phyloP scores from a whole-genome alignment of 805 yeast species.

The Candida qinlingensis region DNA sequence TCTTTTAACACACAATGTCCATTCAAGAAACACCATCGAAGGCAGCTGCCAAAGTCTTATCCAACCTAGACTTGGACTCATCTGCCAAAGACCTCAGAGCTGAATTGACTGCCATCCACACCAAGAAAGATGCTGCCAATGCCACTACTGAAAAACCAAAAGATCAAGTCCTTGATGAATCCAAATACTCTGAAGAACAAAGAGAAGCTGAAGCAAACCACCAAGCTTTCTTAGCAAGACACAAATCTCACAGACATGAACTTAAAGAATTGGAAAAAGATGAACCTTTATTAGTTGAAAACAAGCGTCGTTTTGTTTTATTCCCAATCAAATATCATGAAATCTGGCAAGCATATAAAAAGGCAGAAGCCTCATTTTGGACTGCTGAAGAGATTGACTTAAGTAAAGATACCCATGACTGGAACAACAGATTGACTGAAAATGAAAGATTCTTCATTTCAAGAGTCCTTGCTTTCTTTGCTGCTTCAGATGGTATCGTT shows the following conservation, averaged over 20 bases:
- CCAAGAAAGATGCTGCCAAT: constrained; percentile 28
- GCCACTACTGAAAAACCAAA: constrained; percentile 2
- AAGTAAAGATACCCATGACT: constrained; percentile 84
- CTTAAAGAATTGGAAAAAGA: constrained; percentile 74
- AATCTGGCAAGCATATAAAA: constrained; percentile 98
- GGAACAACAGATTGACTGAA: constrained; percentile 85
- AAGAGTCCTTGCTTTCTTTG: constrained; percentile 93
- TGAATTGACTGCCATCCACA: constrained; percentile 37
- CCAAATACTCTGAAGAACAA: constrained; percentile 3
- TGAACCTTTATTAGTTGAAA: constrained; percentile 84
- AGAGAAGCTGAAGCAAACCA: constrained; percentile 35
- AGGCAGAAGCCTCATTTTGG: constrained; percentile 99
- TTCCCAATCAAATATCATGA: constrained; percentile 97
- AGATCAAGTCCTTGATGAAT: constrained; percentile 7
- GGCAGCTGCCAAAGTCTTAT: constrained; percentile 51
- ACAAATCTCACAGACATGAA: constrained; percentile 65
- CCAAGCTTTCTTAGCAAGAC: constrained; percentile 50
- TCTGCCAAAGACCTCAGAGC: constrained; percentile 39
- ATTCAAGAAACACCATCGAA: constrained; percentile 69
- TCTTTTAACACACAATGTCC: constrained; percentile 22
- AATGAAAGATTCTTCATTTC: constrained; percentile 92
- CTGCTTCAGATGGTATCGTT: constrained; percentile 98
- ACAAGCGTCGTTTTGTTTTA: constrained; percentile 82
- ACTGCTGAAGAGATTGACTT: constrained; percentile 98
- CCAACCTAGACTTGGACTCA: constrained; percentile 44